Percentiles rank a stretch among this genome's conserved stretches.
Evolutionary conservation across 2,329 filamentous ascomycete species (phyloP).

Genomic region (Colletotrichum shisoi): DNA sequence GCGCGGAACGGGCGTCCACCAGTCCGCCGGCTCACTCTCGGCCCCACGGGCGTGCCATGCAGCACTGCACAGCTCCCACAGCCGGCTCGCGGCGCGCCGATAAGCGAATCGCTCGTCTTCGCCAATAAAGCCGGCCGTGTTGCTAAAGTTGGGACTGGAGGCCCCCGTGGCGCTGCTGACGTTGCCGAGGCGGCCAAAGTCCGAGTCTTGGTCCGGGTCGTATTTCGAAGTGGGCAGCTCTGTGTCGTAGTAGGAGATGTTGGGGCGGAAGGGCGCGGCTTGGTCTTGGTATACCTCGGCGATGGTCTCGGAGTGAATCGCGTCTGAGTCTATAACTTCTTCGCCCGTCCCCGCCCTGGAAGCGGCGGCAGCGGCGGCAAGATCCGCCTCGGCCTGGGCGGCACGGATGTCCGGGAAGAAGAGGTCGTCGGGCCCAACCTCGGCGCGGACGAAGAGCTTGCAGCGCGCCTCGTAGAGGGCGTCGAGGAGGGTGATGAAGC

Average conservation of each 20-base stretch:
- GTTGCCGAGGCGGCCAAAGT: slow-evolving; percentile 55
- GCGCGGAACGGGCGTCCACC: slow-evolving; percentile 71
- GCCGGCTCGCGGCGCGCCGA: slow-evolving; percentile 75
- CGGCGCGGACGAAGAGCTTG: slow-evolving; percentile 74
- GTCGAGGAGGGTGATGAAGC: slow-evolving; percentile 82
- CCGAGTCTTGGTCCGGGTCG: slow-evolving; percentile 65
- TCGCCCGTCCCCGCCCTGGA: slow-evolving; percentile 6
- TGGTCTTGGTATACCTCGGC: slow-evolving; percentile 80
- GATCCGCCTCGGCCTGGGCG: slow-evolving; percentile 20
- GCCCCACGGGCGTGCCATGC: slow-evolving; percentile 71
- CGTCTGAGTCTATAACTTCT: slow-evolving; percentile 46
- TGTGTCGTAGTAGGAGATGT: slow-evolving; percentile 71
- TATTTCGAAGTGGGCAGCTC: slow-evolving; percentile 57
- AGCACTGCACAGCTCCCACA: slow-evolving; percentile 82
- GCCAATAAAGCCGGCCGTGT: slow-evolving; percentile 74
- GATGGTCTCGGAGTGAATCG: slow-evolving; percentile 56
- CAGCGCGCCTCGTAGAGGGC: slow-evolving; percentile 84
- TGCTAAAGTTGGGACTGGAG: slow-evolving; percentile 68
- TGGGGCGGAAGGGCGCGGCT: slow-evolving; percentile 79
- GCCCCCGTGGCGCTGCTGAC: slow-evolving; percentile 15
- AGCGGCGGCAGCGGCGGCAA: slow-evolving; percentile 1
- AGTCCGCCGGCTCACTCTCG: slow-evolving; percentile 50
- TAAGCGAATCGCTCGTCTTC: slow-evolving; percentile 85
- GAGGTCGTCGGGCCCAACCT: slow-evolving; percentile 72
- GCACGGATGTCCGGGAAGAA: slow-evolving; percentile 73